phyloP scores from a whole-genome alignment of 148 eudicot species.

The Simmondsia chinensis region DNA sequence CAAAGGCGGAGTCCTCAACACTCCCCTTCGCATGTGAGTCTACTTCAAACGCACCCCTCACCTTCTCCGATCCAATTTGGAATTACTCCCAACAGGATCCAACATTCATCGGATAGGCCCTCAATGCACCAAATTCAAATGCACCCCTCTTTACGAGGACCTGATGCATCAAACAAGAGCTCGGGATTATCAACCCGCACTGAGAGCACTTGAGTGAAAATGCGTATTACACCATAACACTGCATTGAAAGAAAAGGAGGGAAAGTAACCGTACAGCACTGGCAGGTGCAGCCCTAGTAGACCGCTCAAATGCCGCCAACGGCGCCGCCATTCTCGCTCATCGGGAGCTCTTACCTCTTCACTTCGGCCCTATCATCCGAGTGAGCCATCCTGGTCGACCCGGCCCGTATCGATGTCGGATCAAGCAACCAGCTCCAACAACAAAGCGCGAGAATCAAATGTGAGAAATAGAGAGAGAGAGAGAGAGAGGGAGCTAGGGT shows the following conservation, averaged over 20 bases:
- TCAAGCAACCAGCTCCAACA: background rate
- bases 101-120: too few relatives aligned
- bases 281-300: slow-evolving; percentile 39
- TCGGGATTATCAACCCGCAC: too few relatives aligned
- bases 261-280: slow-evolving; percentile 31
- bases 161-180: too few relatives aligned
- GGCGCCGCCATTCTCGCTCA: slow-evolving; percentile 43
- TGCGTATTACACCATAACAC: too few relatives aligned
- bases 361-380: background rate
- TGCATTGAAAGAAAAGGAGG: background rate
- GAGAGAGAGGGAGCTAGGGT: slow-evolving; percentile 11
- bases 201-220: too few relatives aligned
- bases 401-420: slow-evolving; percentile 6
- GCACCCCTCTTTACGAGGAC: too few relatives aligned
- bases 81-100: too few relatives aligned
- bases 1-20: too few relatives aligned
- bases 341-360: slow-evolving; percentile 5
- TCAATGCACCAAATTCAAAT: too few relatives aligned
- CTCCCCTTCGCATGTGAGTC: too few relatives aligned
- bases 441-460: background rate
- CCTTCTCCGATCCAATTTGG: too few relatives aligned
- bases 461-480: slow-evolving; percentile 1
- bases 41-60: too few relatives aligned
- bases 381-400: slow-evolving; percentile 14
- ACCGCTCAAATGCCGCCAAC: slow-evolving; percentile 45